Evolutionary conservation across 1,284 basidiomycete species (phyloP).

Genomic region (Moesziomyces globuligerus): DNA sequence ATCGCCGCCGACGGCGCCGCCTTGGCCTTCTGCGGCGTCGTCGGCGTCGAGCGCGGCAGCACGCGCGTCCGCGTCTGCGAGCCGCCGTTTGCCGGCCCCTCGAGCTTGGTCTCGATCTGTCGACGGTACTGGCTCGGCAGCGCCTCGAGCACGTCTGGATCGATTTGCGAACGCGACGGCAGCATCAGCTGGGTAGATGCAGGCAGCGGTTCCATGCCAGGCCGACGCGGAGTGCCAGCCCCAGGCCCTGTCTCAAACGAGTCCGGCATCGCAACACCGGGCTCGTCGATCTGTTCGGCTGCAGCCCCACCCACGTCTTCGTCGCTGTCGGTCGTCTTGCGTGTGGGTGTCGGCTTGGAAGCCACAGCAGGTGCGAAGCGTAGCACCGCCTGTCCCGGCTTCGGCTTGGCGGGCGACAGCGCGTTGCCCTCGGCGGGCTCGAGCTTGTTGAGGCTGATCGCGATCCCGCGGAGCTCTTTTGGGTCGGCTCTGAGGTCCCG

Average conservation of each 20-base stretch:
- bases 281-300: constrained; percentile 23
- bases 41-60: constrained; percentile 36
- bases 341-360: no score
- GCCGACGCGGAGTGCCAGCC: constrained; percentile 32
- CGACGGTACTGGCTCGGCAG: constrained; percentile 49
- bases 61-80: constrained; percentile 23
- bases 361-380: constrained; percentile 10
- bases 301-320: constrained; percentile 16
- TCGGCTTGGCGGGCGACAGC: constrained; percentile 23
- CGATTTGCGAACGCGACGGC: constrained; percentile 58
- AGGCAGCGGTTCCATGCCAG: constrained; percentile 3
- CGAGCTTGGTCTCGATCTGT: constrained; percentile 46
- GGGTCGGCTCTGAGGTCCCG: constrained; percentile 80
- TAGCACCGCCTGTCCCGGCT: constrained; percentile 34
- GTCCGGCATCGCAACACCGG: constrained; percentile 16
- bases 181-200: constrained; percentile 48
- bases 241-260: constrained; percentile 32
- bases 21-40: constrained; percentile 41
- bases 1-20: constrained; percentile 21
- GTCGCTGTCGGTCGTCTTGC: background rate
- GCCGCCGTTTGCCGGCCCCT: background rate
- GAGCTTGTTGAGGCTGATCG: constrained; percentile 90
- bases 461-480: constrained; percentile 88
- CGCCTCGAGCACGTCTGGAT: constrained; percentile 44
- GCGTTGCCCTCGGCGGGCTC: constrained; percentile 66